These are phyloP conservation scores for Microstegium vimineum DNA, from an alignment of 176 grass and related monocot genomes.

Conservation along the genomic window DNA sequence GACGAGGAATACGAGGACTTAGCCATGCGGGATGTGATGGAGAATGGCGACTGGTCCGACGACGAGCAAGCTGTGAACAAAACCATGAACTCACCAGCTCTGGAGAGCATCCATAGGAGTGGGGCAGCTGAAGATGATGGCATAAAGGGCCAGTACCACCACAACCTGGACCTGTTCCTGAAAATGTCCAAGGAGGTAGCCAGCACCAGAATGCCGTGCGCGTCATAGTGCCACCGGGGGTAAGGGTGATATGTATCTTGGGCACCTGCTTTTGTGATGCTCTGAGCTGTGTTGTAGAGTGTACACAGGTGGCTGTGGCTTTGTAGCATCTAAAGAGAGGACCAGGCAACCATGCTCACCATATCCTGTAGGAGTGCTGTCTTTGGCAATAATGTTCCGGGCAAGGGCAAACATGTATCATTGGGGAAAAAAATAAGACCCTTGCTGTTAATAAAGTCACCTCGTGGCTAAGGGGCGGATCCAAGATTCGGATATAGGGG, in stretches of 20 bases:
- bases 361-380: background rate
- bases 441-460: background rate
- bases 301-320: background rate
- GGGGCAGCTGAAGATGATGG: background rate
- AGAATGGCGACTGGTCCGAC: conserved; percentile 49
- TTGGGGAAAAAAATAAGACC: background rate
- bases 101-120: background rate
- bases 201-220: conserved; percentile 6
- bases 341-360: background rate
- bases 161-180: conserved; percentile 49
- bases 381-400: background rate
- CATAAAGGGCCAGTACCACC: conserved; percentile 15
- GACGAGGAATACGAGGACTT: conserved; percentile 92
- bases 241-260: background rate
- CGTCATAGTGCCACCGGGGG: background rate
- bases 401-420: background rate
- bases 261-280: background rate
- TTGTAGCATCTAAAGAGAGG: background rate
- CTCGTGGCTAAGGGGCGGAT: too few species aligned
- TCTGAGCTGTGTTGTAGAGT: background rate
- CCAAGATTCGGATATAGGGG: too few species aligned
- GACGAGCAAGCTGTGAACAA: conserved; percentile 28
- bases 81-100: background rate
- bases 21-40: conserved; percentile 64
- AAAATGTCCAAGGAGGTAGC: conserved; percentile 40